Evolutionary conservation across 2,329 filamentous ascomycete species (phyloP), one percentile per base, ranked within the genome.

Genomic region (Colletotrichum spaethianum): DNA sequence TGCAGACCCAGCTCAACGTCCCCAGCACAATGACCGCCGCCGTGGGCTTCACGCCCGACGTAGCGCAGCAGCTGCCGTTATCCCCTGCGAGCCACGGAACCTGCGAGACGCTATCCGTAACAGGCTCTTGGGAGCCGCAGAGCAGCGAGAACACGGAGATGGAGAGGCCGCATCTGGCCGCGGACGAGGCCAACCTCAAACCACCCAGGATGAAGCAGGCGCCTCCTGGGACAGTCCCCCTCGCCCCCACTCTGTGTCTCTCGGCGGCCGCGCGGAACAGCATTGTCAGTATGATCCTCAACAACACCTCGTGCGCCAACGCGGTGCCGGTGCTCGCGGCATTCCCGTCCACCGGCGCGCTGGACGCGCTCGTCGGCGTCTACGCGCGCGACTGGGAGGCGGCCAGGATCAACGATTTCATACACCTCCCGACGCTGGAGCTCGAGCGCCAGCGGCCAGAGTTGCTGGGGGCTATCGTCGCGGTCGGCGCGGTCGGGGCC

Each of bases 281-380:
- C 28, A 53, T 67, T n/a, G 48, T 67, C 31, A 6, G 57, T 11
- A 67, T 67, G 65, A 67, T 67, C 18, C 57, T 67, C 0, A 36
- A 62, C 16, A 67, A 50, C 1, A 63, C 65, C 8, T 67, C 65
- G 11, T 36, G 38, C 9, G 36, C 57, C 38, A 55, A 36, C 3
- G 36, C 57, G 6, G 57, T 33, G 1, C 33, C 60, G 3, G 48
- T 63, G 12, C 28, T 63, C 4, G 57, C 46, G 1, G 26, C 36
- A 12, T 67, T 67, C 48, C 65, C 65, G 12, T 48, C 40, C 5
- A 23, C 40, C 2, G 28, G 18, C 16, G 44, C 65, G 16, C 48
- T 67, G 6, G 28, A 33, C 28, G 23, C 65, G 38, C 48, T 63
- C 18, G n/a, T 67, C 16, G 38, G 26, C 4, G 28, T 46, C 28